These are phyloP conservation scores for Phyllosticta citribraziliensis DNA, from an alignment of 2,329 filamentous ascomycete species.

Conservation along the genomic window DNA sequence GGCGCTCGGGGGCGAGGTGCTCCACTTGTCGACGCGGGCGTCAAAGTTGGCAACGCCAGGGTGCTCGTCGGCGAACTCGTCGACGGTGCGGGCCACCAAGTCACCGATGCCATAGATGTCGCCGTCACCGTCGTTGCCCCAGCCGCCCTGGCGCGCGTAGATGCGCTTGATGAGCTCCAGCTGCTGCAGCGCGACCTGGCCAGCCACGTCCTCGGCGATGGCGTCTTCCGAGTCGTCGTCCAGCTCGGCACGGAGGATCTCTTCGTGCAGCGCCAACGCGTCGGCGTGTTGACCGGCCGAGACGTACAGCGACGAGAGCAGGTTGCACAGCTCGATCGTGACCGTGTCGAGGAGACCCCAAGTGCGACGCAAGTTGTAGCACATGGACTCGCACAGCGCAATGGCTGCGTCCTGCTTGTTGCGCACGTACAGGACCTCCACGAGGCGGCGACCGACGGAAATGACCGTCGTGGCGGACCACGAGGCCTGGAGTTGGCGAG, in stretches of 20 bases:
- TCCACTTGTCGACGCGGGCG: constrained; percentile 5
- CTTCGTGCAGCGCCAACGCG: constrained; percentile 22
- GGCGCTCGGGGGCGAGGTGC: not conserved
- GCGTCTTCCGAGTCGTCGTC: constrained; percentile 16
- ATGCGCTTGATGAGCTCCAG: constrained; percentile 27
- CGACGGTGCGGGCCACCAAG: constrained; percentile 37
- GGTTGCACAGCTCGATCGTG: constrained; percentile 40
- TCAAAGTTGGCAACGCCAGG: constrained; percentile 19
- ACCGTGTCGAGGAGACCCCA: constrained; percentile 39
- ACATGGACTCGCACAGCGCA: constrained; percentile 42
- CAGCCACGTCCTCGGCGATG: constrained; percentile 15
- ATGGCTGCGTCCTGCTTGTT: constrained; percentile 32
- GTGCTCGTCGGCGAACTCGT: constrained; percentile 24
- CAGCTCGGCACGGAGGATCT: constrained; percentile 24
- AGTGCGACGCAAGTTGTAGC: constrained; percentile 46
- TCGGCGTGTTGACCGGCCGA: constrained; percentile 28
- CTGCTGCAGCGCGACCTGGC: constrained; percentile 22
- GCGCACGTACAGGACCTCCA: constrained; percentile 43
- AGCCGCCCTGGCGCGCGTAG: constrained; percentile 34
- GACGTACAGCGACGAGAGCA: constrained; percentile 43
- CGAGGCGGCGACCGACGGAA: constrained; percentile 43
- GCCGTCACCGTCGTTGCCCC: constrained; percentile 37
- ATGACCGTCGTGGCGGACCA: constrained; percentile 34
- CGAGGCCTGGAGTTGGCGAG: constrained; percentile 23
- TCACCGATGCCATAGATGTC: constrained; percentile 36